phyloP scores from a whole-genome alignment of 2,329 filamentous ascomycete genomes.

The Meredithiella fracta region DNA sequence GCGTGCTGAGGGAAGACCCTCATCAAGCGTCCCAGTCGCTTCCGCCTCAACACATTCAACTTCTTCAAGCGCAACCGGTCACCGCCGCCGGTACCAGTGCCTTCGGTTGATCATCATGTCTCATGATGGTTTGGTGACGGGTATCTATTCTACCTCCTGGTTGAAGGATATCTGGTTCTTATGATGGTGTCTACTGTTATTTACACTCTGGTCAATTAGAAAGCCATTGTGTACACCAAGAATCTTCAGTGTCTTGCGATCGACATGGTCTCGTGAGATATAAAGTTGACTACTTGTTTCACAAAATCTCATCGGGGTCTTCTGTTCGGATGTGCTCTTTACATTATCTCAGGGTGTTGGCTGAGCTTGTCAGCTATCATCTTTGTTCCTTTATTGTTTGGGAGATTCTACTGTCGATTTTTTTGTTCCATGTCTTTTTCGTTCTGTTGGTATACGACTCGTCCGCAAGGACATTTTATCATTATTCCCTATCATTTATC shows the following conservation, averaged over 20 bases:
- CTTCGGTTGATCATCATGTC: constrained; percentile 1
- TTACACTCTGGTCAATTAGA: not conserved
- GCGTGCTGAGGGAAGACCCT: constrained; percentile 34
- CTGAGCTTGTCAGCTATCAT: not conserved
- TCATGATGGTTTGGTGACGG: constrained; percentile 5
- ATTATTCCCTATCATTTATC: constrained; percentile 3
- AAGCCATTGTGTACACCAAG: no score
- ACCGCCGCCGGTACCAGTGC: constrained; percentile 8
- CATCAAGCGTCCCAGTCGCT: constrained; percentile 46
- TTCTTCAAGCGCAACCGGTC: constrained; percentile 38
- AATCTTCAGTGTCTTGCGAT: no score
- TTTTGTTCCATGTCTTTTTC: constrained; percentile 4
- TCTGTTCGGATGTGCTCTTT: not conserved
- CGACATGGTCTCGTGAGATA: no score
- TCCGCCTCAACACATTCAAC: constrained; percentile 44
- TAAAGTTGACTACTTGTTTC: no score
- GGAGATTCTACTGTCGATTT: not conserved
- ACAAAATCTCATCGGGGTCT: no score
- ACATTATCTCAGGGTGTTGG: not conserved
- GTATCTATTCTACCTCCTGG: constrained; percentile 1
- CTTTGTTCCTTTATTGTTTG: constrained; percentile 1
- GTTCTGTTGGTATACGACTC: constrained; percentile 13
- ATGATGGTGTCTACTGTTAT: not conserved
- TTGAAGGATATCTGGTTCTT: constrained; percentile 7
- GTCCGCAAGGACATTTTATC: constrained; percentile 11